Percentiles rank a stretch among this genome's conserved stretches.
Evolutionary conservation across 768 basidiomycete species (phyloP).

Genomic region (Boletellus sp.): DNA sequence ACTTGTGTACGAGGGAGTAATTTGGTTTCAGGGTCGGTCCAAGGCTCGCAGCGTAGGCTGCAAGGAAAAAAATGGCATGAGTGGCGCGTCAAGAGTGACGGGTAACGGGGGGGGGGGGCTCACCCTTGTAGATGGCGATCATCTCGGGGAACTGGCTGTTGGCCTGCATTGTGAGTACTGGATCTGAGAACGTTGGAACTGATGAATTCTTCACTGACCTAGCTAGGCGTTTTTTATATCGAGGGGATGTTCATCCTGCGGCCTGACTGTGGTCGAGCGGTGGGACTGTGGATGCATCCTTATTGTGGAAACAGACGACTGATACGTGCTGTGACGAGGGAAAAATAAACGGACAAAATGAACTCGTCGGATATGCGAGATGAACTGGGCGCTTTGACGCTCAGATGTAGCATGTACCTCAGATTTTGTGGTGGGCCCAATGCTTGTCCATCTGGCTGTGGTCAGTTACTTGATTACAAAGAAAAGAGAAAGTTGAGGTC

Average conservation of each 20-base stretch:
- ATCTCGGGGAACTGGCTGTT: constrained; percentile 7
- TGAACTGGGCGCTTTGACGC: too few species aligned
- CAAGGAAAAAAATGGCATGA: neutral
- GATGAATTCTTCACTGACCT: constrained; percentile 3
- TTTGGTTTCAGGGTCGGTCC: neutral
- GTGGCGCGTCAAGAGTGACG: too few species aligned
- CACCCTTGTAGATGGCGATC: constrained; percentile 5
- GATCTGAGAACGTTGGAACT: neutral
- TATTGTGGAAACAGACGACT: neutral
- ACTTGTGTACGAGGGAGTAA: constrained; percentile 9
- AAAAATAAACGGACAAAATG: neutral
- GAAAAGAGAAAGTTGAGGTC: too few species aligned
- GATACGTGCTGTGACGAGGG: neutral
- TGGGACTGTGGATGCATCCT: neutral
- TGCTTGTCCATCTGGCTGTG: too few species aligned
- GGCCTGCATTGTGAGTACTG: constrained; percentile 2
- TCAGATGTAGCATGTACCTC: too few species aligned
- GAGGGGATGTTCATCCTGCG: neutral
- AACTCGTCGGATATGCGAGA: neutral
- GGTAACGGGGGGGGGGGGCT: neutral
- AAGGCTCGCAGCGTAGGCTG: constrained; percentile 11
- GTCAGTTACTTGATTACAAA: too few species aligned
- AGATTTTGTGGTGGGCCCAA: too few species aligned
- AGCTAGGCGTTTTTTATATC: constrained; percentile 8
- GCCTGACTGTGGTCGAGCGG: neutral